Evolutionary conservation across 768 basidiomycete genomes (phyloP), one percentile per base, ranked within the genome.

Genomic region (Hericium erinaceus): DNA sequence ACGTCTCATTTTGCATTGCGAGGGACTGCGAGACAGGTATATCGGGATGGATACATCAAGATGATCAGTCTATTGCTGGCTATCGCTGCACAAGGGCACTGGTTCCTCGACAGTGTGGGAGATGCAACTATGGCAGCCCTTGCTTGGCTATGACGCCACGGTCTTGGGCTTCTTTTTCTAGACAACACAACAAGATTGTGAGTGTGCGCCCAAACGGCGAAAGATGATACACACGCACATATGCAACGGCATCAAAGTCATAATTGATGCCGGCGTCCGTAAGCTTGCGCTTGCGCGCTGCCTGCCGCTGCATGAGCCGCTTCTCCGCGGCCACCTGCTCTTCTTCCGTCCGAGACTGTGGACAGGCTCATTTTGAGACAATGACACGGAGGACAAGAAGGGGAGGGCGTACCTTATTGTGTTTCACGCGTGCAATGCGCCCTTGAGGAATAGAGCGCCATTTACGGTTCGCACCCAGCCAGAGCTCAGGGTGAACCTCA

Each of bases 391-490:
- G 20, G 4, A 55, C 33, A 41, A 24, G 39, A 39, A 10, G 11
- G 11, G 38, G 10, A 11, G 44, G 51, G 37, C 48, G 15, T 26
- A 58, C 95, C 79, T 90, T 92, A 71, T 95, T 93, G 64, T 95
- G 89, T 59, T 81, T 78, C 10, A 80, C 72, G 56, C 89, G 78
- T 38, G 81, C 82, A 49, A 95, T 70, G 52, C 87, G 83, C 55
- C 83, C 85, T 16, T 71, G 73, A 0, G 97, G 95, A 11, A 98
- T 80, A 3, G 73, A 70, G 61, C 85, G 77, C 85, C 88, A 98
- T 69, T 92, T 94, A 64, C 88, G 82, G 74, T 98, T 97, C 18
- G 95, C 92, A n/a, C 97, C 95, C 11, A 95, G 76, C 97, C 97
- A 99, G 1, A 98, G 73, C 67, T 95, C 84, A 12, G 94, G 89